Conservation (phyloP, 2,329 filamentous ascomycete species). For the Aspergillus caelatus region DNA sequence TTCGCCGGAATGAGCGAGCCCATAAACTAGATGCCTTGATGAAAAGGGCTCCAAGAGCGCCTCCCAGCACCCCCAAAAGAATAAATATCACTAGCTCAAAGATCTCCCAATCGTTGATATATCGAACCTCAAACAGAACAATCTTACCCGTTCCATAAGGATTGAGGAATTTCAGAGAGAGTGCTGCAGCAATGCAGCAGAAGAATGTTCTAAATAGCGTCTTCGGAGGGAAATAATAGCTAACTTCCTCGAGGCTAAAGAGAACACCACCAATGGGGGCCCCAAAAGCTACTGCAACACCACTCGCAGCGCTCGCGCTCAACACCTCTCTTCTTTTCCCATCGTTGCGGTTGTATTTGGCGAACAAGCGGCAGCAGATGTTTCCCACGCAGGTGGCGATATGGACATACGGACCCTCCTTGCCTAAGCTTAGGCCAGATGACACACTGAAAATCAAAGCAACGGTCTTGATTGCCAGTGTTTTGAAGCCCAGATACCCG, state of each 20-base stretch:
- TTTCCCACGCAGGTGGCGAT: constrained; percentile 95
- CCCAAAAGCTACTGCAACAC: constrained; percentile 92
- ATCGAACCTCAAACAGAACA: constrained; percentile 92
- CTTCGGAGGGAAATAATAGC: constrained; percentile 95
- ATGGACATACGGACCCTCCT: constrained; percentile 96
- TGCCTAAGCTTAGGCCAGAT: constrained; percentile 89
- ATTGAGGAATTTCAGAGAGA: constrained; percentile 92
- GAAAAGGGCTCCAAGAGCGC: constrained; percentile 83
- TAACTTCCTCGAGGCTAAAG: constrained; percentile 92
- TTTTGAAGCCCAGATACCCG: constrained; percentile 88
- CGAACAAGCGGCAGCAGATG: constrained; percentile 89
- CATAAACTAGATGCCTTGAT: constrained; percentile 93
- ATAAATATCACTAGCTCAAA: constrained; percentile 89
- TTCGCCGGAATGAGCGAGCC: constrained; percentile 85
- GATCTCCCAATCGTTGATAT: constrained; percentile 86
- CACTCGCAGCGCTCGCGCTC: constrained; percentile 88
- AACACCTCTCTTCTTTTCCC: constrained; percentile 90
- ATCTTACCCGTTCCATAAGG: constrained; percentile 97
- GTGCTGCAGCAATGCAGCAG: constrained; percentile 87
- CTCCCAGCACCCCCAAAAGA: constrained; percentile 82
- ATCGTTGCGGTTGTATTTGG: constrained; percentile 92
- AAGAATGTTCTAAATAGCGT: constrained; percentile 97
- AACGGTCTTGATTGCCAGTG: constrained; percentile 80
- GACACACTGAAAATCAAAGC: constrained; percentile 86
- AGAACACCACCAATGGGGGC: constrained; percentile 87